These are phyloP conservation scores for Asterophora lycoperdoides DNA, from an alignment of 768 basidiomycete species.

Conservation along the genomic window DNA sequence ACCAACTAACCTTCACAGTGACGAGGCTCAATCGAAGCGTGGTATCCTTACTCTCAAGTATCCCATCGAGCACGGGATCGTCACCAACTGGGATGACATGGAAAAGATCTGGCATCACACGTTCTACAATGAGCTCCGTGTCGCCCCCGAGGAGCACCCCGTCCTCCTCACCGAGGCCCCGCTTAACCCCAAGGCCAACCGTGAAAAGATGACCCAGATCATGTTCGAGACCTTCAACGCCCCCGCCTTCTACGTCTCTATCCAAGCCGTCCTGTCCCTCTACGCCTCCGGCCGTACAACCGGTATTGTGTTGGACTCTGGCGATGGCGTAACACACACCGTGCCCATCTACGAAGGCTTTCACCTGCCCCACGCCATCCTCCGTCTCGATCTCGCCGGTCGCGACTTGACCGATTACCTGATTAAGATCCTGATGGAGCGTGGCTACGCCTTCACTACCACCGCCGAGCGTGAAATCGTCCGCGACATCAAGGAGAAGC, in stretches of 20 bases:
- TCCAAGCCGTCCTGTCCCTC: constrained; percentile 86
- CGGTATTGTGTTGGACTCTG: constrained; percentile 92
- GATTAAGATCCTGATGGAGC: constrained; percentile 83
- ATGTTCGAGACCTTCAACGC: constrained; percentile 97
- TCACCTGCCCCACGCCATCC: constrained; percentile 88
- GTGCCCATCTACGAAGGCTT: constrained; percentile 97
- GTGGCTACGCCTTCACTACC: constrained; percentile 93
- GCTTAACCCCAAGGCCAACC: constrained; percentile 88
- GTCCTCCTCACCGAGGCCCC: constrained; percentile 90
- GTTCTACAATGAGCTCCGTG: constrained; percentile 93
- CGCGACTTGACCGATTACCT: constrained; percentile 85
- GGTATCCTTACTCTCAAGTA: constrained; percentile 93
- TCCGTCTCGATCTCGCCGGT: constrained; percentile 88
- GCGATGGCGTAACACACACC: constrained; percentile 94
- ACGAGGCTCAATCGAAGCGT: constrained; percentile 92
- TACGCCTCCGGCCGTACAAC: constrained; percentile 96
- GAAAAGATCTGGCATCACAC: constrained; percentile 99
- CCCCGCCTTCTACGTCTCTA: constrained; percentile 88
- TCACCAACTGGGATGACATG: constrained; percentile 99
- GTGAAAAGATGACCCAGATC: constrained; percentile 95
- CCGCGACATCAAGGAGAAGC: too few relatives aligned
- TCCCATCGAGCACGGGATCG: constrained; percentile 91
- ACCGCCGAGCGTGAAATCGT: constrained; percentile 93
- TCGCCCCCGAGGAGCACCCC: constrained; percentile 90
- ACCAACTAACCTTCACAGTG: constrained; percentile 41